phyloP scores from a whole-genome alignment of 441 rosid genomes.

The Adansonia grandidieri region DNA sequence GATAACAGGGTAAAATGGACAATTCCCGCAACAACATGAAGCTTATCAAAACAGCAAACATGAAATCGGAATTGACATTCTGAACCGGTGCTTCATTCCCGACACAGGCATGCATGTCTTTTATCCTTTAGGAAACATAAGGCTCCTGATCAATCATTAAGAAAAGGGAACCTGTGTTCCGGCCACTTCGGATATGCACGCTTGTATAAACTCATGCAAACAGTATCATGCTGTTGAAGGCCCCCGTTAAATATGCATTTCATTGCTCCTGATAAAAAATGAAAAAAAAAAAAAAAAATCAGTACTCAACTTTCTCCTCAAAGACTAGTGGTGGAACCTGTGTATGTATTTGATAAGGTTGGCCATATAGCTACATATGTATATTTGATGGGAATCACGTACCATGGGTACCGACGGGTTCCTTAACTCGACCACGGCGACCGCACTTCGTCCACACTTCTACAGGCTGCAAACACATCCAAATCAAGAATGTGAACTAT shows the following conservation, averaged over 20 bases:
- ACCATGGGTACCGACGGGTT: constrained; percentile 96
- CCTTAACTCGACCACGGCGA: constrained; percentile 87
- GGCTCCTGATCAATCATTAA: constrained; percentile 47
- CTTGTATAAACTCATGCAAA: constrained; percentile 87
- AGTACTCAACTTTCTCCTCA: not conserved
- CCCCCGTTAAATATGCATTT: constrained; percentile 82
- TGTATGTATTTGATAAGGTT: not conserved
- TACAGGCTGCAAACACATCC: constrained; percentile 66
- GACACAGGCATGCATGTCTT: constrained; percentile 30
- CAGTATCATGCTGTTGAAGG: constrained; percentile 86
- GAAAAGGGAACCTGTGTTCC: constrained; percentile 61
- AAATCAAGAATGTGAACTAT: constrained; percentile 24
- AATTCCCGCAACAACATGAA: constrained; percentile 20
- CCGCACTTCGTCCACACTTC: constrained; percentile 91
- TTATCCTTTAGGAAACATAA: constrained; percentile 10
- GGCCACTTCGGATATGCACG: constrained; percentile 96
- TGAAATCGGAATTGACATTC: constrained; percentile 44
- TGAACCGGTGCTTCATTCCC: constrained; percentile 93
- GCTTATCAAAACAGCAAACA: constrained; percentile 29
- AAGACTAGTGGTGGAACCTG: not conserved
- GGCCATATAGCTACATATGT: not conserved
- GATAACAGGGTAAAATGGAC: not conserved
- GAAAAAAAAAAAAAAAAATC: not conserved
- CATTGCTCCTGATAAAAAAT: constrained; percentile 70
- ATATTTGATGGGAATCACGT: constrained; percentile 17